These are phyloP conservation scores for Penicillium bialowiezense DNA, from an alignment of 495 filamentous ascomycete genomes.

Conservation along the genomic window DNA sequence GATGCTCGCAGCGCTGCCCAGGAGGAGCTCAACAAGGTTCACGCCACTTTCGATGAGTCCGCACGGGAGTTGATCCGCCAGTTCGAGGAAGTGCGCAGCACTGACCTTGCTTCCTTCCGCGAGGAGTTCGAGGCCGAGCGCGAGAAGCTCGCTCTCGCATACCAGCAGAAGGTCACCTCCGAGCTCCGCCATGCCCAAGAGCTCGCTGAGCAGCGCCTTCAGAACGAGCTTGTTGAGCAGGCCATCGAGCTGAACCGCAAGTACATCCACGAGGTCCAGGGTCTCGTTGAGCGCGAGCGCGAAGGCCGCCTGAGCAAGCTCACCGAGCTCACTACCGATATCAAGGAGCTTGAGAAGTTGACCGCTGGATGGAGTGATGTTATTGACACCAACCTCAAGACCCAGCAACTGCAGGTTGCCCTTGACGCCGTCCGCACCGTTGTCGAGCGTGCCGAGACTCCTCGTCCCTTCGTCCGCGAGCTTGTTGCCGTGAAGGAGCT, in stretches of 20 bases:
- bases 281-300: conserved; percentile 84
- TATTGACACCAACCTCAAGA: conserved; percentile 83
- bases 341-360: conserved; percentile 79
- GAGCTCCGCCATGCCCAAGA: conserved; percentile 72
- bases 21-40: conserved; percentile 64
- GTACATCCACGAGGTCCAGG: conserved; percentile 73
- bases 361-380: conserved; percentile 82
- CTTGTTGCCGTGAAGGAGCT: conserved; percentile 93
- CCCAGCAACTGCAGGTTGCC: conserved; percentile 91
- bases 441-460: conserved; percentile 67
- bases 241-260: conserved; percentile 80
- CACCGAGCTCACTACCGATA: conserved; percentile 68
- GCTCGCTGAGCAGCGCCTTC: conserved; percentile 72
- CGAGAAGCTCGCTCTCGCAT: conserved; percentile 67
- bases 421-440: conserved; percentile 86
- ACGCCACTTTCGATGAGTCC: conserved; percentile 75
- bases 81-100: conserved; percentile 65
- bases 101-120: conserved; percentile 75
- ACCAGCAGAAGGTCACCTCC: conserved; percentile 72
- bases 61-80: conserved; percentile 73
- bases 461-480: conserved; percentile 84
- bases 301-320: conserved; percentile 83
- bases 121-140: conserved; percentile 89
- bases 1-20: conserved; percentile 68
- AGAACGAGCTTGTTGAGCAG: conserved; percentile 88